A percentile compares a stretch with the other conserved stretches of the same genome.
Conservation (phyloP, 2,329 filamentous ascomycete species). For the Diaporthe sp. region DNA sequence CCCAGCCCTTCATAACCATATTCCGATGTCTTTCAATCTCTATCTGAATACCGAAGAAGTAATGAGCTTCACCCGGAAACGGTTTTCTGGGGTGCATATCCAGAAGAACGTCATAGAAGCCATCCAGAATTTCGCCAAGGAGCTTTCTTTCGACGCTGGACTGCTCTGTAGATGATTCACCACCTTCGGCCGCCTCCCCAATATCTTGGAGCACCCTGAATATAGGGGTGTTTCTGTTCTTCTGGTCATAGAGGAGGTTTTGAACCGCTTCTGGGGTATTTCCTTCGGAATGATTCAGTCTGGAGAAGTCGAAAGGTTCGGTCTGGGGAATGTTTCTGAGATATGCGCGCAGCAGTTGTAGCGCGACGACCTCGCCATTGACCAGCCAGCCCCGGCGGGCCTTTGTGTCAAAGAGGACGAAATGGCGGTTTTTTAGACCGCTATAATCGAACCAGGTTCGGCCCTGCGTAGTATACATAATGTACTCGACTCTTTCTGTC, state of each 20-base stretch:
- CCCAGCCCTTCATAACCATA: neutral
- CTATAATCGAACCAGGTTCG: too few species aligned
- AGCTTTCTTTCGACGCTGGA: neutral
- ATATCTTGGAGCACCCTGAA: neutral
- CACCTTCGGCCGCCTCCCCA: neutral
- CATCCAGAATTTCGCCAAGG: neutral
- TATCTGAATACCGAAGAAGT: neutral
- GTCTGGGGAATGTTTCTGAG: neutral
- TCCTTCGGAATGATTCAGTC: neutral
- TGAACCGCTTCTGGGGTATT: neutral
- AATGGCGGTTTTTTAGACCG: fast-evolving
- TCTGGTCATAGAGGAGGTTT: fast-evolving
- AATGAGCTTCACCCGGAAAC: neutral
- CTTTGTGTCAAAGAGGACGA: neutral
- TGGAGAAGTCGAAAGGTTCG: constrained; percentile 9
- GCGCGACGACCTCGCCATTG: neutral
- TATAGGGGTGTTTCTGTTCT: neutral
- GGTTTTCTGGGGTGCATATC: too few species aligned
- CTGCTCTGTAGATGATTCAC: neutral
- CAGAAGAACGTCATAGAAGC: neutral
- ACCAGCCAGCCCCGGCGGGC: neutral
- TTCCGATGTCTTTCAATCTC: neutral
- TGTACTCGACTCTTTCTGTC: neutral
- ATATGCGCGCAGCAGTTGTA: neutral
- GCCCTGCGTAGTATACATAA: too few species aligned